A percentile compares a stretch with the other conserved stretches of the same genome.
These are phyloP conservation scores for Taiwanofungus camphoratus DNA, from an alignment of 1,284 basidiomycete genomes.

Conservation along the genomic window DNA sequence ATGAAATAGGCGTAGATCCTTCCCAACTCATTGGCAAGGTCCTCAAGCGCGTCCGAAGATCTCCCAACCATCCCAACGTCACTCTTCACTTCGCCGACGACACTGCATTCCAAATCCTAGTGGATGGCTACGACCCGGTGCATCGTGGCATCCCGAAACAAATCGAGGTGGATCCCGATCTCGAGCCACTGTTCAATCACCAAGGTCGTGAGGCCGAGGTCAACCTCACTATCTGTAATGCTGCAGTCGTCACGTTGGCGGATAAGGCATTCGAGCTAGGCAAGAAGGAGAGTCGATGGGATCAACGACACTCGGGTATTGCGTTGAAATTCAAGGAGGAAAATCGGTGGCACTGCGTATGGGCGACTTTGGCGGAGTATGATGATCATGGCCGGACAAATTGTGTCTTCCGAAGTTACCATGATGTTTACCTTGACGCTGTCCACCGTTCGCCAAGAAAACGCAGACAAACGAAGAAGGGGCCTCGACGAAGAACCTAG, in stretches of 20 bases:
- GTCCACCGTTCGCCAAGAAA: conserved; percentile 16
- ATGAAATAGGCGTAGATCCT: conserved; percentile 41
- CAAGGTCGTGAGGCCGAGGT: conserved; percentile 30
- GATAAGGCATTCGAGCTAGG: conserved; percentile 50
- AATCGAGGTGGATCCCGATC: conserved; percentile 48
- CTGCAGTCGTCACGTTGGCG: conserved; percentile 46
- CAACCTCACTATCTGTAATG: conserved; percentile 42
- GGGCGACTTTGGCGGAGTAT: conserved; percentile 51
- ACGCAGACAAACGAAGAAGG: background rate
- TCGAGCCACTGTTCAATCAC: conserved; percentile 36
- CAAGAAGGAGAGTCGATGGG: conserved; percentile 36
- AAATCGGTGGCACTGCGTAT: conserved; percentile 54
- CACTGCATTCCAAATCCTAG: conserved; percentile 48
- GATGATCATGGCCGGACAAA: conserved; percentile 26
- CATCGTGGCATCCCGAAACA: conserved; percentile 51
- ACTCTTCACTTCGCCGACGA: conserved; percentile 52
- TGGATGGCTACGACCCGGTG: conserved; percentile 55
- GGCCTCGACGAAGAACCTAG: background rate
- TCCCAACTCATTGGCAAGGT: conserved; percentile 45
- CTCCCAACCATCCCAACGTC: conserved; percentile 47
- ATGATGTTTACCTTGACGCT: conserved; percentile 44
- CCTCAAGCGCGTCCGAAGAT: conserved; percentile 42
- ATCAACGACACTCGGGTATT: conserved; percentile 49
- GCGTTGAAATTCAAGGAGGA: conserved; percentile 42
- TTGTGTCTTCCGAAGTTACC: conserved; percentile 54